These are phyloP conservation scores for Amaranthus hypochondriacus DNA, from an alignment of 148 eudicot genomes.

Conservation along the genomic window DNA sequence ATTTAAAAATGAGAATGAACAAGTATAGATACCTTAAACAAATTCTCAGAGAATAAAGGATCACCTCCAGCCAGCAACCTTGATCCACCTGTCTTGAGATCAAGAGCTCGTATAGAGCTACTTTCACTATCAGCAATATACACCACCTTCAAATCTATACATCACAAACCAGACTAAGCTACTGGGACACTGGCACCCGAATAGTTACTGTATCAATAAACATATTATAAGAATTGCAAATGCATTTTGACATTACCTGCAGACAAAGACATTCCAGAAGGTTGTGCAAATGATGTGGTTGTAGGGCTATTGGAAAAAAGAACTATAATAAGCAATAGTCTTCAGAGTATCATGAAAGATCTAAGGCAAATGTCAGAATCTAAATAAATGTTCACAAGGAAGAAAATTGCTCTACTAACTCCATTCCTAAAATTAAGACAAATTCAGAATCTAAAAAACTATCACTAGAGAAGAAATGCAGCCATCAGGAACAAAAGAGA, in stretches of 20 bases:
- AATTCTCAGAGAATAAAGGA: slow-evolving; percentile 76
- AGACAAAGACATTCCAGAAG: slow-evolving; percentile 95
- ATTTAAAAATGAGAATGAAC: not conserved
- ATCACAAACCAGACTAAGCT: slow-evolving; percentile 1
- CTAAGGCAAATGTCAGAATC: not conserved
- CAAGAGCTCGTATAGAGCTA: slow-evolving; percentile 88
- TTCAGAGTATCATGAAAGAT: slow-evolving; percentile 9
- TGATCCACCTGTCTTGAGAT: slow-evolving; percentile 87
- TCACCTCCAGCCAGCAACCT: slow-evolving; percentile 90
- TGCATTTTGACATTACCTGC: slow-evolving; percentile 42
- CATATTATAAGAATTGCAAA: not conserved
- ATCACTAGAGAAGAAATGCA: not conserved
- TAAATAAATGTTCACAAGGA: not conserved
- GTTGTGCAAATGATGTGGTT: slow-evolving; percentile 94
- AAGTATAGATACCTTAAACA: slow-evolving; percentile 58
- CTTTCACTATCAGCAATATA: slow-evolving; percentile 98
- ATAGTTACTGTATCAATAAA: not conserved
- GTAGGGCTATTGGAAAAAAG: slow-evolving; percentile 43
- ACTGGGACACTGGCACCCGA: not conserved
- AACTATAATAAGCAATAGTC: slow-evolving; percentile 12
- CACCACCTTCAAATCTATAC: slow-evolving; percentile 62
- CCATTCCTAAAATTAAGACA: not conserved
- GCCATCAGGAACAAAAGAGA: not conserved
- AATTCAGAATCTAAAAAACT: not conserved
- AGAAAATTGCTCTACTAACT: not conserved